phyloP scores from a whole-genome alignment of 352 stramenopile species.

The Pythium dissimile region DNA sequence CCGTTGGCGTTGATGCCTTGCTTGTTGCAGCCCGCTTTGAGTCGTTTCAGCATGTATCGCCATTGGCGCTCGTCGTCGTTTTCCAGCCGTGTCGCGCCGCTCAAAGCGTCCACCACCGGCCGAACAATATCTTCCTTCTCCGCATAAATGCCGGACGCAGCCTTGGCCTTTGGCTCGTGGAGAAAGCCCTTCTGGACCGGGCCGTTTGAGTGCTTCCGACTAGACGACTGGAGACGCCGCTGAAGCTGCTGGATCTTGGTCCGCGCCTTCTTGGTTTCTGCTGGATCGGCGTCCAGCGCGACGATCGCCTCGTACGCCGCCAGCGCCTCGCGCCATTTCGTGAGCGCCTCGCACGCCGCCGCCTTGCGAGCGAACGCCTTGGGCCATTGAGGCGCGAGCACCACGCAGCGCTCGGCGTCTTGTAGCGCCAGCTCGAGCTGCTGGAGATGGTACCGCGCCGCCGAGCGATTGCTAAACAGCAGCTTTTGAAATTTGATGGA shows the following conservation, averaged over 20 bases:
- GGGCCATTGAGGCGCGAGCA: constrained; percentile 83
- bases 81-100: constrained; percentile 20
- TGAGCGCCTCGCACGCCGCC: constrained; percentile 66
- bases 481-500: too few species aligned
- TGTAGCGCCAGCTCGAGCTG: constrained; percentile 67
- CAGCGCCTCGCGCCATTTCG: constrained; percentile 58
- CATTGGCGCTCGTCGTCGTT: constrained; percentile 43
- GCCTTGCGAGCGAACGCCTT: constrained; percentile 93
- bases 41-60: constrained; percentile 57
- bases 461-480: constrained; percentile 86
- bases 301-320: constrained; percentile 74
- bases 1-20: constrained; percentile 50
- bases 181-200: constrained; percentile 56
- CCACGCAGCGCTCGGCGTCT: constrained; percentile 78
- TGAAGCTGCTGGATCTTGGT: constrained; percentile 16
- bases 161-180: constrained; percentile 18
- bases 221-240: constrained; percentile 5
- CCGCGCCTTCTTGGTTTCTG: constrained; percentile 49
- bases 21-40: constrained; percentile 58
- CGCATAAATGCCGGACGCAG: constrained; percentile 45
- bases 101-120: constrained; percentile 21
- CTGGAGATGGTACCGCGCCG: constrained; percentile 73
- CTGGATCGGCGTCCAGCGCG: constrained; percentile 54
- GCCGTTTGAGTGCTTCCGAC: too few species aligned
- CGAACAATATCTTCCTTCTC: constrained; percentile 56